A percentile compares a stretch with the other conserved stretches of the same genome.
phyloP scores from a whole-genome alignment of 2,329 filamentous ascomycete species.

The Pseudogymnoascus sp. region DNA sequence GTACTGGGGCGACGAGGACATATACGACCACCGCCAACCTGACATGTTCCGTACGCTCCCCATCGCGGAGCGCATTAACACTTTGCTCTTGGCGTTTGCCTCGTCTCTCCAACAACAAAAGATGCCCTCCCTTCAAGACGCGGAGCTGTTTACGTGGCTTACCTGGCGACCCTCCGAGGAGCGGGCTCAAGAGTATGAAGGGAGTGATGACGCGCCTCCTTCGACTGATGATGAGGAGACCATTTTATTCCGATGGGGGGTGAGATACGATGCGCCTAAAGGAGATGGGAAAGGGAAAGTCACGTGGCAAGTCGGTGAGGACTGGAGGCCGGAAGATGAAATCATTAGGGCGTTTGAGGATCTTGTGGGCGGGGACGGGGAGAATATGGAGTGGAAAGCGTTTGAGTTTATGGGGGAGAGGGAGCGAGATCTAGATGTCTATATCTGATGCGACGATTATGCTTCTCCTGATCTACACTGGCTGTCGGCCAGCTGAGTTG shows the following conservation, averaged over 20 bases:
- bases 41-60: conserved; percentile 17
- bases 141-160: conserved; percentile 17
- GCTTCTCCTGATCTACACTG: no score
- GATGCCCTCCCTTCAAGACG: conserved; percentile 16
- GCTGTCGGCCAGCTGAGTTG: no score
- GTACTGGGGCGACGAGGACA: conserved; percentile 4
- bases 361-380: conserved; percentile 12
- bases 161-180: conserved; percentile 16
- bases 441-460: not conserved
- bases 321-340: conserved; percentile 16
- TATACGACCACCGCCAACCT: conserved; percentile 3
- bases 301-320: conserved; percentile 17
- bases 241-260: conserved; percentile 17
- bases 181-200: conserved; percentile 15
- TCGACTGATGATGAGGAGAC: not conserved
- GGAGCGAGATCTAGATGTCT: not conserved
- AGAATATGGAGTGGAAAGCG: conserved; percentile 6
- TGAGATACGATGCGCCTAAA: conserved; percentile 16
- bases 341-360: conserved; percentile 15
- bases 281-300: conserved; percentile 13
- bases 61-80: conserved; percentile 1
- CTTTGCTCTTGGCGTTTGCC: conserved; percentile 16
- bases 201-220: conserved; percentile 3
- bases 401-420: conserved; percentile 2
- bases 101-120: conserved; percentile 12